These are phyloP conservation scores for Chalciporus chontae DNA, from an alignment of 768 basidiomycete species.

Conservation along the genomic window DNA sequence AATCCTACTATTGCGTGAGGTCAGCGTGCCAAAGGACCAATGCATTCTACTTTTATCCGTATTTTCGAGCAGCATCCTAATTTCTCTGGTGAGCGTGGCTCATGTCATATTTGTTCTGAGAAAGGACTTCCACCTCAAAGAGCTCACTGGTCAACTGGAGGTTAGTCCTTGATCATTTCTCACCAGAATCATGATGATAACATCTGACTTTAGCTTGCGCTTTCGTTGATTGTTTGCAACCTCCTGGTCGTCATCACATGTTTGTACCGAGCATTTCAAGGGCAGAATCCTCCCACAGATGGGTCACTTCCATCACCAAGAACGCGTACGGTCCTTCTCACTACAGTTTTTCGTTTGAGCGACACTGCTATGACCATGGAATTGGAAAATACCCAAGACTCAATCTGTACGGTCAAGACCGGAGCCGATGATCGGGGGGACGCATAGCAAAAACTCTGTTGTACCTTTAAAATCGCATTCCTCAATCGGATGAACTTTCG, in stretches of 20 bases:
- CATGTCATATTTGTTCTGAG: slow-evolving; percentile 2
- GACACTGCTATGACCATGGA: too few relatives aligned
- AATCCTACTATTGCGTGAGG: slow-evolving; percentile 2
- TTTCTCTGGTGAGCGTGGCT: slow-evolving; percentile 3
- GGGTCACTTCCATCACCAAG: too few relatives aligned
- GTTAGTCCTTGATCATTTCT: too few relatives aligned
- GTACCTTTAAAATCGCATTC: too few relatives aligned
- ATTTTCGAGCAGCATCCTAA: slow-evolving; percentile 6
- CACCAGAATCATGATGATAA: not conserved
- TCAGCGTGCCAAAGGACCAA: slow-evolving; percentile 4
- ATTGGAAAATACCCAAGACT: too few relatives aligned
- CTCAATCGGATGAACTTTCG: too few relatives aligned
- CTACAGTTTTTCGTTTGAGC: too few relatives aligned
- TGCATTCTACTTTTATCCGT: slow-evolving; percentile 1
- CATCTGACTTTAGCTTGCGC: not conserved
- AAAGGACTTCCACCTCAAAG: not conserved
- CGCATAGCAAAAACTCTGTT: too few relatives aligned
- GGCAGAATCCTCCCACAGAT: not conserved
- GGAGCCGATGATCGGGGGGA: too few relatives aligned
- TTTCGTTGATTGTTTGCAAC: not conserved
- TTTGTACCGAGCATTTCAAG: not conserved
- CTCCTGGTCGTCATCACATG: not conserved
- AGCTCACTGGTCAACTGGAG: too few relatives aligned
- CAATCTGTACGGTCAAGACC: too few relatives aligned
- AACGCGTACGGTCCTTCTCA: too few relatives aligned